phyloP scores from a whole-genome alignment of 163 green algal genomes.

The Trebouxiophyceae sp. region DNA sequence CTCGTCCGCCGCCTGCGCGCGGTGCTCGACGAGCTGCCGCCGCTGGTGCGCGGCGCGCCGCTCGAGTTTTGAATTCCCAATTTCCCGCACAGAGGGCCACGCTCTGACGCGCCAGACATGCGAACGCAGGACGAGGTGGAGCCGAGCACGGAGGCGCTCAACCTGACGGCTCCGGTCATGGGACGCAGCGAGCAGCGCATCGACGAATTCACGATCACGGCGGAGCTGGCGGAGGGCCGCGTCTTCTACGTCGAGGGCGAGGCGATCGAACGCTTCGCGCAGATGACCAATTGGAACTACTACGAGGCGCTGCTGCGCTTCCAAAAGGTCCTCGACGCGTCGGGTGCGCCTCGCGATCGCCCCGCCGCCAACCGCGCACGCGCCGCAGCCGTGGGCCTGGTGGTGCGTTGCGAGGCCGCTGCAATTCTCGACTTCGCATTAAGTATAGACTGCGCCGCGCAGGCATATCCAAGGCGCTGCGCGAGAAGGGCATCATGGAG shows the following conservation, averaged over 20 bases:
- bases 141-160: conserved; percentile 42
- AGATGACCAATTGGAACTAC: conserved; percentile 99
- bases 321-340: conserved; percentile 74
- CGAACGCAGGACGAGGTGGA: conserved; percentile 5
- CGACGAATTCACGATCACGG: conserved; percentile 61
- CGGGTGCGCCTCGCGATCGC: conserved; percentile 19
- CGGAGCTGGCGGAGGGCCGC: conserved; percentile 29
- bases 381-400: too few species aligned
- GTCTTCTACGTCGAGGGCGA: conserved; percentile 38
- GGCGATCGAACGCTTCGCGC: conserved; percentile 68
- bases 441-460: too few species aligned
- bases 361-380: too few species aligned
- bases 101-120: neutral
- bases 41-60: conserved; percentile 4
- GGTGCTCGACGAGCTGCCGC: conserved; percentile 57
- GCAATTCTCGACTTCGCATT: too few species aligned
- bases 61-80: too few species aligned
- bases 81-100: too few species aligned
- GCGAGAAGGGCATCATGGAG: conserved; percentile 41
- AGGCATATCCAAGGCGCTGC: conserved; percentile 59
- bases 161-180: conserved; percentile 28
- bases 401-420: too few species aligned
- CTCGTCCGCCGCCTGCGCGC: conserved; percentile 50
- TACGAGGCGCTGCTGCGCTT: conserved; percentile 82
- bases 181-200: conserved; percentile 28